phyloP scores from a whole-genome alignment of 179 eudicot species.

The Silene noctiflora region DNA sequence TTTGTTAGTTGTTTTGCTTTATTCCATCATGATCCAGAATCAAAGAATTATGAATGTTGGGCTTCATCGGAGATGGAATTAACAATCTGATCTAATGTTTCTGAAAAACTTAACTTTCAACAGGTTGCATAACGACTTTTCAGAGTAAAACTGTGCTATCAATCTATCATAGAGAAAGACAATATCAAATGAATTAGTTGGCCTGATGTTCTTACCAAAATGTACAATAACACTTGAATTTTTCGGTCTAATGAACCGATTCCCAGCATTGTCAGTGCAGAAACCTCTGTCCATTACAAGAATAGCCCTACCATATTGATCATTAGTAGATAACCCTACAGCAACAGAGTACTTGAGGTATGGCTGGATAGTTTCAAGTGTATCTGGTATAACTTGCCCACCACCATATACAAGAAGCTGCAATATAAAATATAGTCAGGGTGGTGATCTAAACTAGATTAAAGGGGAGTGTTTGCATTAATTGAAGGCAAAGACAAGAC shows the following conservation, averaged over 20 bases:
- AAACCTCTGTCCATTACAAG: constrained; percentile 67
- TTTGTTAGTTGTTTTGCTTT: neutral
- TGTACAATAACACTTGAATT: constrained; percentile 58
- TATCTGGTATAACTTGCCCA: constrained; percentile 70
- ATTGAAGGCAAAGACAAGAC: neutral
- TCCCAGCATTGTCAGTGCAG: constrained; percentile 85
- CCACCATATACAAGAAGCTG: constrained; percentile 92
- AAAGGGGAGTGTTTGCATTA: constrained; percentile 6
- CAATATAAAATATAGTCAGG: no score
- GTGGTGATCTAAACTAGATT: no score
- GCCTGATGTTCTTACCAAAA: constrained; percentile 58
- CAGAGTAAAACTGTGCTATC: constrained; percentile 8
- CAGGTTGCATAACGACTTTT: neutral
- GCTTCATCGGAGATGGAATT: neutral
- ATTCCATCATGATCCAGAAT: neutral
- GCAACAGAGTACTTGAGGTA: constrained; percentile 54
- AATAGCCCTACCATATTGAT: constrained; percentile 57
- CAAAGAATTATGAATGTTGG: neutral
- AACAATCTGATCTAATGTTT: neutral
- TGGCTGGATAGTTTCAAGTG: constrained; percentile 60
- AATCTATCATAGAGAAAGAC: neutral
- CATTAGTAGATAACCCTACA: constrained; percentile 47
- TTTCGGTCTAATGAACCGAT: constrained; percentile 55
- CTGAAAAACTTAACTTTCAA: neutral
- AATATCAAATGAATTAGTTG: neutral